phyloP scores from a whole-genome alignment of 192 early-diverging fungal species.

The Coemansia erecta region DNA sequence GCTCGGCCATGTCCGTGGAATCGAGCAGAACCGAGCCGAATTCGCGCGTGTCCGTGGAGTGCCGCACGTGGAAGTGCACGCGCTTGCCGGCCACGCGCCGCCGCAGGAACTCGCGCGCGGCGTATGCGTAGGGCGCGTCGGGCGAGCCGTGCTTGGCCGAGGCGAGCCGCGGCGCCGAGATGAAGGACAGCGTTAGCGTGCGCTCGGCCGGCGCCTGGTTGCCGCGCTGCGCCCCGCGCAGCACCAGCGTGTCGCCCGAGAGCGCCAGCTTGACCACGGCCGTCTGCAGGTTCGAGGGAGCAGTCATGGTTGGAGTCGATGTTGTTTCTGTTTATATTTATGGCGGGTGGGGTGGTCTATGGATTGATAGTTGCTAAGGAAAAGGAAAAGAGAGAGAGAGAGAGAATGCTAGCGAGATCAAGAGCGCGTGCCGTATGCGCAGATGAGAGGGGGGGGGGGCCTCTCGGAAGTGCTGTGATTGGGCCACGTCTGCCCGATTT shows the following conservation, averaged over 20 bases:
- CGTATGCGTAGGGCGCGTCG: conserved; percentile 89
- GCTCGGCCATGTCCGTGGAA: conserved; percentile 67
- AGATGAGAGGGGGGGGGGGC: too few species aligned
- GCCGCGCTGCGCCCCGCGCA: conserved; percentile 74
- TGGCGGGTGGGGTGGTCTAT: too few species aligned
- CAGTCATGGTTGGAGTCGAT: too few species aligned
- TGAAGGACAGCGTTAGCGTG: conserved; percentile 75
- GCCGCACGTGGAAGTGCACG: conserved; percentile 71
- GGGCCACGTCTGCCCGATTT: conserved; percentile 4
- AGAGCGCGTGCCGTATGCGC: too few species aligned
- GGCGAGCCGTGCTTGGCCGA: conserved; percentile 65
- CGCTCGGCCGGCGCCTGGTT: conserved; percentile 84
- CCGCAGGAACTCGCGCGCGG: conserved; percentile 87
- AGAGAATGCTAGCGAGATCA: not conserved
- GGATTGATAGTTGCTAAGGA: too few species aligned
- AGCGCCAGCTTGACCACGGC: conserved; percentile 87
- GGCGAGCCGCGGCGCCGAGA: conserved; percentile 83
- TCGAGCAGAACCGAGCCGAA: conserved; percentile 58
- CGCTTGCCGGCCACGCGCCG: conserved; percentile 85
- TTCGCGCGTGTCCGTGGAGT: conserved; percentile 59
- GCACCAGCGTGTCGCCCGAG: conserved; percentile 88
- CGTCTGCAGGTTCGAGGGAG: conserved; percentile 36
- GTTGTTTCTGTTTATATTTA: too few species aligned
- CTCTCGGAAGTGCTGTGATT: conserved; percentile 1
- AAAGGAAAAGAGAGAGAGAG: too few species aligned